Percentiles rank a stretch among this genome's conserved stretches.
Evolutionary conservation across 2,329 filamentous ascomycete species (phyloP).

Genomic region (Penicillium sp.): DNA sequence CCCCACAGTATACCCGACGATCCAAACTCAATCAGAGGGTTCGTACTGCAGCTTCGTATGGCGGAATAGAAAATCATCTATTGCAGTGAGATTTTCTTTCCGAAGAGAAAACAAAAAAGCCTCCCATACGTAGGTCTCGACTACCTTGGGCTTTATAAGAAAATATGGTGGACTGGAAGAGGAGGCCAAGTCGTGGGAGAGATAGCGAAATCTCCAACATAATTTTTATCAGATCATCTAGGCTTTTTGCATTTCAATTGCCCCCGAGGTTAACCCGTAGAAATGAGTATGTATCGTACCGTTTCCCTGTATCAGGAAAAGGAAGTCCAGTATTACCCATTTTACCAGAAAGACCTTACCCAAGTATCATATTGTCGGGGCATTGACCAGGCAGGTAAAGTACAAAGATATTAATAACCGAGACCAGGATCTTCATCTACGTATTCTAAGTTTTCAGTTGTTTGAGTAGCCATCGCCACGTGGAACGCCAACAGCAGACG

Average conservation of each 20-base stretch:
- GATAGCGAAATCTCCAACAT: neutral
- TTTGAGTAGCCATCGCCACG: neutral
- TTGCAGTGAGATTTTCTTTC: too few species aligned
- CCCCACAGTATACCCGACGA: neutral
- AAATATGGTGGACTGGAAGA: neutral
- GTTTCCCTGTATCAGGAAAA: neutral
- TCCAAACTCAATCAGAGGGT: neutral
- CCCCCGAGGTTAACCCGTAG: neutral
- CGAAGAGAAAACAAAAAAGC: too few species aligned
- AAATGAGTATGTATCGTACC: neutral
- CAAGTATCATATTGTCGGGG: neutral
- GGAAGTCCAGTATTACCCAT: neutral
- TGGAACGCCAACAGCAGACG: neutral
- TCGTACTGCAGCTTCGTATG: too few species aligned
- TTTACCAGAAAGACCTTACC: too few species aligned
- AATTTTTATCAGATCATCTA: constrained; percentile 1
- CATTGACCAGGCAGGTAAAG: neutral
- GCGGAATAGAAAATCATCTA: neutral
- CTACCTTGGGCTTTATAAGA: neutral
- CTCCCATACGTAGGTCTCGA: neutral
- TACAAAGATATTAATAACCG: neutral
- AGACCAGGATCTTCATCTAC: neutral
- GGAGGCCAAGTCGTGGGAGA: neutral
- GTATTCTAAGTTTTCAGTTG: neutral
- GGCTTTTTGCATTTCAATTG: neutral